A percentile compares a stretch with the other conserved stretches of the same genome.
Conservation (phyloP, 805 yeast species). For the Hanseniaspora pseudoguilliermondii region DNA sequence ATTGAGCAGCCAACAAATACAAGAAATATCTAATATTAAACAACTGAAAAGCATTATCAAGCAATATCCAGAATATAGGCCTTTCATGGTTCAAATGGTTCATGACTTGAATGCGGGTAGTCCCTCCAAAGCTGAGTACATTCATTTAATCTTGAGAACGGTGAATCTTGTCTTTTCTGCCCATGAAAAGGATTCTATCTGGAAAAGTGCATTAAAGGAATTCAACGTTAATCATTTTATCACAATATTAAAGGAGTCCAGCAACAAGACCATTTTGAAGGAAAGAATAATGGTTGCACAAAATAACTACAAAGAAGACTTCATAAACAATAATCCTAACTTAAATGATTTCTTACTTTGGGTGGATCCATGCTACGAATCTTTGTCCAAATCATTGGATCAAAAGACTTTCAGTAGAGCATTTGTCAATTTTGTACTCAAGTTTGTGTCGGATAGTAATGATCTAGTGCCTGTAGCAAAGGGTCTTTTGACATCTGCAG, state of each 20-base stretch:
- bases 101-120: neutral
- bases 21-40: slow-evolving; percentile 23
- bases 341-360: slow-evolving; percentile 41
- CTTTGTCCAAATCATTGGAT: slow-evolving; percentile 23
- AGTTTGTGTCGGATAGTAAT: slow-evolving; percentile 25
- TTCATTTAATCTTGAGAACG: slow-evolving; percentile 45
- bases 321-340: slow-evolving; percentile 14
- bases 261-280: slow-evolving; percentile 18
- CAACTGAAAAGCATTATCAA: slow-evolving; percentile 23
- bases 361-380: slow-evolving; percentile 36
- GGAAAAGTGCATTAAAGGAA: slow-evolving; percentile 41
- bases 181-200: slow-evolving; percentile 34
- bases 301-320: neutral
- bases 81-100: slow-evolving; percentile 3
- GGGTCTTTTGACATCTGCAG: slow-evolving; percentile 28
- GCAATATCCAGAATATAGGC: slow-evolving; percentile 14
- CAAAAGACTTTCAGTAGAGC: slow-evolving; percentile 1
- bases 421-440: slow-evolving; percentile 28
- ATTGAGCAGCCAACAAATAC: slow-evolving; percentile 21
- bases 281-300: slow-evolving; percentile 2
- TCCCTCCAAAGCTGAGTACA: slow-evolving; percentile 22
- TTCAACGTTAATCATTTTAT: slow-evolving; percentile 42
- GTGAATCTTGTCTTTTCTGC: slow-evolving; percentile 34
- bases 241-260: slow-evolving; percentile 34
- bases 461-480: slow-evolving; percentile 21